phyloP scores from a whole-genome alignment of 1,139 yeast genomes.

The Debaryomycetaceae sp. region DNA sequence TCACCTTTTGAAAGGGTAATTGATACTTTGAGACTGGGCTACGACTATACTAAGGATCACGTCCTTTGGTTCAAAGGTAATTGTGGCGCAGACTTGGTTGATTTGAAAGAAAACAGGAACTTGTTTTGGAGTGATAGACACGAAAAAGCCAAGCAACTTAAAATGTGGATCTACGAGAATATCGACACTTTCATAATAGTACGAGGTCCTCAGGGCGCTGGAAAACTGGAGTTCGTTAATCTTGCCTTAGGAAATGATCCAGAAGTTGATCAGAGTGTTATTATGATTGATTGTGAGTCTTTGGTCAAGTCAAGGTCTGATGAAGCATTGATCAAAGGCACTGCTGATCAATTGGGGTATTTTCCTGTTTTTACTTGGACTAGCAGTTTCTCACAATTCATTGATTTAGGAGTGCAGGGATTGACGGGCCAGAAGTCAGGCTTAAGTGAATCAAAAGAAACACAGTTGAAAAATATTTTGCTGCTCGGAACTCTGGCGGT shows the following conservation, averaged over 20 bases:
- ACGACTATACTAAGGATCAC: constrained; percentile 26
- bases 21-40: constrained; percentile 26
- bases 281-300: constrained; percentile 76
- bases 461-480: constrained; percentile 80
- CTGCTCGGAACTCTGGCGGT: constrained; percentile 71
- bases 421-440: constrained; percentile 95
- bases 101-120: constrained; percentile 17
- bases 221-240: constrained; percentile 79
- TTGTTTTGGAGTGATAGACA: constrained; percentile 69
- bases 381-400: constrained; percentile 70
- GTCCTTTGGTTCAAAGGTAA: constrained; percentile 3
- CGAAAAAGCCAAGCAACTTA: constrained; percentile 64
- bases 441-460: constrained; percentile 77
- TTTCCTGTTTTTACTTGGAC: constrained; percentile 95
- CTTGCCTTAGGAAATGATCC: constrained; percentile 54
- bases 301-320: constrained; percentile 74
- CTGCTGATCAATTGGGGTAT: constrained; percentile 81
- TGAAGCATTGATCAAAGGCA: constrained; percentile 57
- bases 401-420: constrained; percentile 86
- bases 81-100: constrained; percentile 1
- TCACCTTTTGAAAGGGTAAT: constrained; percentile 23
- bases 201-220: constrained; percentile 93
- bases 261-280: constrained; percentile 47
- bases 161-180: constrained; percentile 79
- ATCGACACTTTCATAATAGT: constrained; percentile 80